A percentile compares a stretch with the other conserved stretches of the same genome.
phyloP scores from a whole-genome alignment of 1,284 basidiomycete genomes.

The Inonotus obliquus region DNA sequence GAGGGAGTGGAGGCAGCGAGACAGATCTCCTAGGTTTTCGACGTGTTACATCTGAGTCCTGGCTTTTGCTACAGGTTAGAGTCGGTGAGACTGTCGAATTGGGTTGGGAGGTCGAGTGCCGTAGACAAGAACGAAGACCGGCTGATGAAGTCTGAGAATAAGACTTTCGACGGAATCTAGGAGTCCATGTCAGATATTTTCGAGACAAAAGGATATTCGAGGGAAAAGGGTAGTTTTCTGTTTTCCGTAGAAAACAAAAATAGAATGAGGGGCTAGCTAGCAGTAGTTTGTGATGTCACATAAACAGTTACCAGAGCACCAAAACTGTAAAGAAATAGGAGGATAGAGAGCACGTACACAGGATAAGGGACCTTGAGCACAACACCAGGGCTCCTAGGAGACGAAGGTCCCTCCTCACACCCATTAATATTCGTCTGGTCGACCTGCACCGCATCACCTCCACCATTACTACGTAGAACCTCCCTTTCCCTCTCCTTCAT shows the following conservation, averaged over 20 bases:
- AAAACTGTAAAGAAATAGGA: neutral
- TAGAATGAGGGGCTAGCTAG: neutral
- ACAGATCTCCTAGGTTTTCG: neutral
- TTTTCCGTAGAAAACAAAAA: neutral
- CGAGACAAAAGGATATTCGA: neutral
- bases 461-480: neutral
- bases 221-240: no score
- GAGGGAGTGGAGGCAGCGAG: constrained; percentile 5
- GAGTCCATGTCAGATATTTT: neutral
- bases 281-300: neutral
- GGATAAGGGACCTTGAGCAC: constrained; percentile 18
- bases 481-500: constrained; percentile 1
- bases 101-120: neutral
- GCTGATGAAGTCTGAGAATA: neutral
- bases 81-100: neutral
- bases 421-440: neutral
- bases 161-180: constrained; percentile 12
- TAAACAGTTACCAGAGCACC: neutral
- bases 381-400: constrained; percentile 1
- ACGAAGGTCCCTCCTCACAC: neutral
- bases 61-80: neutral
- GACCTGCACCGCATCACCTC: neutral
- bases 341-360: constrained; percentile 9
- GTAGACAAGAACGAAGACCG: constrained; percentile 9
- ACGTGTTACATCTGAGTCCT: neutral